phyloP scores from a whole-genome alignment of 164 flowering plant genomes.

The Litsea cubeba region DNA sequence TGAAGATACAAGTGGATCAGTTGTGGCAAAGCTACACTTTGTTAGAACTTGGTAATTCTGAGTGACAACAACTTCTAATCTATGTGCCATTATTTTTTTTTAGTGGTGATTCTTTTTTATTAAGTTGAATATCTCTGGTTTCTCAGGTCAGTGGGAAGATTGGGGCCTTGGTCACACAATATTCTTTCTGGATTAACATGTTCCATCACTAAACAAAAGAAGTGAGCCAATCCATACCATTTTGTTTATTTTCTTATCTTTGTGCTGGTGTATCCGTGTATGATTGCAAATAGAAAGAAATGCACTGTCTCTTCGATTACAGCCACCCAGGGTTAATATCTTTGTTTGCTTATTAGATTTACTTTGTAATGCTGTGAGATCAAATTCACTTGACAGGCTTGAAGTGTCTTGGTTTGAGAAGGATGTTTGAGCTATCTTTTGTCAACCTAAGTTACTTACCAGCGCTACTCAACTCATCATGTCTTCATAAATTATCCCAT shows the following conservation, averaged over 20 bases:
- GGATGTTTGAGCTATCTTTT: constrained; percentile 52
- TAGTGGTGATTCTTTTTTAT: not conserved
- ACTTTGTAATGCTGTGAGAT: not conserved
- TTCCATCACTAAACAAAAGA: constrained; percentile 37
- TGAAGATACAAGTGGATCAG: constrained; percentile 65
- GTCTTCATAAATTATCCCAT: constrained; percentile 57
- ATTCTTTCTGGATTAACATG: constrained; percentile 76
- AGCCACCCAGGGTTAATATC: not conserved
- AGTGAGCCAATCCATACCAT: constrained; percentile 31
- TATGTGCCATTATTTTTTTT: not conserved
- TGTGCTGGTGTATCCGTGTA: not conserved
- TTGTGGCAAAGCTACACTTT: constrained; percentile 70
- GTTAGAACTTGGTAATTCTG: constrained; percentile 49
- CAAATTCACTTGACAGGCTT: constrained; percentile 47
- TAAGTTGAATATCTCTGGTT: constrained; percentile 8
- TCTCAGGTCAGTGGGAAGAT: constrained; percentile 83
- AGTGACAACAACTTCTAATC: not conserved
- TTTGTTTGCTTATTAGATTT: not conserved
- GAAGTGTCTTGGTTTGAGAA: constrained; percentile 76
- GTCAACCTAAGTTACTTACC: constrained; percentile 83
- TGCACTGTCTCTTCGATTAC: not conserved
- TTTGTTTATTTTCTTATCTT: constrained; percentile 3
- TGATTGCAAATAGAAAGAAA: too few species aligned
- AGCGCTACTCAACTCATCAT: constrained; percentile 74
- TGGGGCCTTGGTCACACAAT: constrained; percentile 73